These are phyloP conservation scores for Solanum dulcamara DNA, from an alignment of 257 asterid genomes.

Conservation along the genomic window DNA sequence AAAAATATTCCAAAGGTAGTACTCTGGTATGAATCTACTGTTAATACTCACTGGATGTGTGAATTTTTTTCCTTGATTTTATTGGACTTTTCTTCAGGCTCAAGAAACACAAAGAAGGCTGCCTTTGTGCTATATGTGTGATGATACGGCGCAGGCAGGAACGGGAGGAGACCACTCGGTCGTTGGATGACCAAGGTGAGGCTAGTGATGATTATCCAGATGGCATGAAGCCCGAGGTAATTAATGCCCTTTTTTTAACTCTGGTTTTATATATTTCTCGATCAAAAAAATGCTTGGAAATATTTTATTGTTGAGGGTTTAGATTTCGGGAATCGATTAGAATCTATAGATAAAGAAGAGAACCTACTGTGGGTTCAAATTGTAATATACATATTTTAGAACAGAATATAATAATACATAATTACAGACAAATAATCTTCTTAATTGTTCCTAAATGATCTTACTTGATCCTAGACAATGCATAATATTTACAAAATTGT, in stretches of 20 bases:
- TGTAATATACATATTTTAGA: background rate
- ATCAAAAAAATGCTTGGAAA: background rate
- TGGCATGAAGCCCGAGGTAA: constrained; percentile 56
- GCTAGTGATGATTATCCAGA: constrained; percentile 62
- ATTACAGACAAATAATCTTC: background rate
- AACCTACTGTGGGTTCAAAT: background rate
- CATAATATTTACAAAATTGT: background rate
- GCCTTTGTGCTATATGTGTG: constrained; percentile 92
- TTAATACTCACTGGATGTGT: background rate
- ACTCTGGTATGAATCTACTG: background rate
- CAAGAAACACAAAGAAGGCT: constrained; percentile 91
- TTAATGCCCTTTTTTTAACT: background rate
- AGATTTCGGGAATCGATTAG: background rate
- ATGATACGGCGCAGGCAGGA: constrained; percentile 98
- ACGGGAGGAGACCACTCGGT: constrained; percentile 67
- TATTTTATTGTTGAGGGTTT: background rate
- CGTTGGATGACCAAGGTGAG: constrained; percentile 48
- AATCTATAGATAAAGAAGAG: background rate
- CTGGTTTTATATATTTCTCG: background rate
- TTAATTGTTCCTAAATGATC: background rate
- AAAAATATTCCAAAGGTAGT: background rate
- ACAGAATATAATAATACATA: background rate
- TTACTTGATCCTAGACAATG: background rate
- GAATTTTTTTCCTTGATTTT: background rate
- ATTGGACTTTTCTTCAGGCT: constrained; percentile 37